Conservation (phyloP, 495 filamentous ascomycete species). For the Penicillium flavigenum region DNA sequence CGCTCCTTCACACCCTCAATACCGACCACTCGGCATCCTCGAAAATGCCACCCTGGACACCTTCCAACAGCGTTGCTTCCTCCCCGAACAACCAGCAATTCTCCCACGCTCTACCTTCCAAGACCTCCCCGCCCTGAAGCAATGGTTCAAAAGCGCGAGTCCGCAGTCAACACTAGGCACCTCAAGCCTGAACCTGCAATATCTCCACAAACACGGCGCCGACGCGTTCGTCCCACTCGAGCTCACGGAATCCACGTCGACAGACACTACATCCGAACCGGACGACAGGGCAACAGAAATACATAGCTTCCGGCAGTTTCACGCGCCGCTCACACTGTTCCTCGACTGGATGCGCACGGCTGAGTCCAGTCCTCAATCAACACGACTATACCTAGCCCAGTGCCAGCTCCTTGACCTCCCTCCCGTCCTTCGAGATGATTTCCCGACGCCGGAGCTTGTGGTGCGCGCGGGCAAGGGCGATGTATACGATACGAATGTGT, state of each 20-base stretch:
- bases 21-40: conserved; percentile 35
- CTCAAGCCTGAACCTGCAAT: conserved; percentile 44
- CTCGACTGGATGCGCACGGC: conserved; percentile 51
- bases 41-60: conserved; percentile 34
- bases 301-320: conserved; percentile 52
- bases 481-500: conserved; percentile 81
- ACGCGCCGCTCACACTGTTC: conserved; percentile 58
- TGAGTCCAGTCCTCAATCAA: conserved; percentile 31
- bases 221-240: conserved; percentile 59
- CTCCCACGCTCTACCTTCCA: conserved; percentile 47
- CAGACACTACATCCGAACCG: background rate
- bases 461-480: conserved; percentile 62
- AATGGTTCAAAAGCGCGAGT: conserved; percentile 50
- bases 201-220: conserved; percentile 47
- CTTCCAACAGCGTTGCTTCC: conserved; percentile 52
- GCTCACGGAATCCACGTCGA: conserved; percentile 38
- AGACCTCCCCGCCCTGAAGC: conserved; percentile 49
- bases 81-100: conserved; percentile 45
- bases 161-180: background rate
- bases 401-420: conserved; percentile 68
- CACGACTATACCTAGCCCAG: conserved; percentile 80
- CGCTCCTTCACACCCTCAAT: conserved; percentile 18
- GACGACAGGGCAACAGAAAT: background rate
- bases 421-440: conserved; percentile 54
- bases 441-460: conserved; percentile 69